Base-by-base conservation (phyloP, 73 alveolate genomes). In the Blepharisma stoltei region DNA sequence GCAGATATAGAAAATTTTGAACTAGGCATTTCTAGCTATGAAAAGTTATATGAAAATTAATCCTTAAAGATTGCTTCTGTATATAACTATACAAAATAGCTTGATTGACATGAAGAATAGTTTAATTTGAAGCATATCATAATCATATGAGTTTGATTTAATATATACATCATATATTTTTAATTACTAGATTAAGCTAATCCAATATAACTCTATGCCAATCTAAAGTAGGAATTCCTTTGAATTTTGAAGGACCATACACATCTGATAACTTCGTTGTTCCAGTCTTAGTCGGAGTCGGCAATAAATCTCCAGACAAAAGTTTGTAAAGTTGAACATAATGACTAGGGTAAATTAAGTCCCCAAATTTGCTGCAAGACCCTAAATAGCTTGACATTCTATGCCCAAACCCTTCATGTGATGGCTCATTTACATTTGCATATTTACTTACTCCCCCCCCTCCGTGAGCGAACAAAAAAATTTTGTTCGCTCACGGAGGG, bases 171-270 rank as follows among this genome's bases (percentile, higher is more conserved):
- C 5, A 32, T 32, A 32, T 32, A 32, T 32, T 32, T 32, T 32
- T 3, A 32, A 32, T 32, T 32, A 32, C 3, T 32, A 32, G 41
- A 32, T 60, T 18, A 50, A 18, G n/a, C 21, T 60, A 60, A 38
- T 60, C 73, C 45, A 60, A 25, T 14, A 60, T 60, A 14, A 60
- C 73, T 5, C 73, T 14, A 60, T 60, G 73, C 73, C 73, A 60
- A 60, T 60, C 18, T 38, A 60, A 25, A 25, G 48, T 3, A 14
- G 18, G 37, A 11, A 60, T 38, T 9, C 48, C 48, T 60, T 25
- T n/a, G 37, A 25, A 25, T 14, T 14, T 60, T n/a, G 46, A 8
- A 8, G 73, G 47, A 1, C 18, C 45, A 25, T 18, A 60, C 18
- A 18, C 14, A 14, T 60, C 73, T n/a, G 49, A 8, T 38, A 60